Base-by-base conservation (phyloP, 495 filamentous ascomycete genomes). In the Penicillium roqueforti region DNA sequence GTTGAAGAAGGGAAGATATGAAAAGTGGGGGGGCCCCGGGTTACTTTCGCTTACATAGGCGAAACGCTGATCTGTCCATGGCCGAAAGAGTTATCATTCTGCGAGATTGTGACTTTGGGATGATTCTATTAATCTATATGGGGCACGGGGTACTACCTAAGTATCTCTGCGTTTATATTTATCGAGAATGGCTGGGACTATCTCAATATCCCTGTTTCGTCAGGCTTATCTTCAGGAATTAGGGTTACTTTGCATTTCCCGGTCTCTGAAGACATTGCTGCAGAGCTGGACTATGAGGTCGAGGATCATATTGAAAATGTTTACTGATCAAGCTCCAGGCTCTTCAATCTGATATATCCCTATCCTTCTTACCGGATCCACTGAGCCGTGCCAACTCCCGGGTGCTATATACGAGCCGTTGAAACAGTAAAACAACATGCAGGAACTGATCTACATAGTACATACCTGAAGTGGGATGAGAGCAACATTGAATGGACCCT, bases 1-100 rank as follows among this genome's bases (percentile, higher is more conserved):
- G 14, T 7, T 14, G 10, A 18, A 29, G 8, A 19, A 13, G 16
- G 16, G n/a, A 19, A 19, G 26, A 31, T 19, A 40, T 20, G 22
- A 11, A 38, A 47, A 51, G 34, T 19, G 46, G 40, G 42, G 44
- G 19, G 51, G 26, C 3, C 39, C 7, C 4, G 0, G 8, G 23
- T 19, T 9, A 40, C 23, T 43, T 52, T 44, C 40, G 50, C 50
- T 52, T 52, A 36, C 32, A 36, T 36, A 52, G 39, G 18, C 36
- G n/a, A 20, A 44, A 10, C 28, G 29, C 29, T 29, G 50, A 52
- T n/a, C n/a, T n/a, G n/a, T n/a, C n/a, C n/a, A n/a, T 40, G 16
- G 8, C 10, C 34, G n/a, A 45, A 45, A 29, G 7, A 7, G 42
- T 25, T 29, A n/a, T 13, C 25, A 45, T 45, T 29, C 25, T 45